Percentiles rank a stretch among this genome's conserved stretches.
These are phyloP conservation scores for Nakazawaea pomicola DNA, from an alignment of 805 yeast genomes.

Conservation along the genomic window DNA sequence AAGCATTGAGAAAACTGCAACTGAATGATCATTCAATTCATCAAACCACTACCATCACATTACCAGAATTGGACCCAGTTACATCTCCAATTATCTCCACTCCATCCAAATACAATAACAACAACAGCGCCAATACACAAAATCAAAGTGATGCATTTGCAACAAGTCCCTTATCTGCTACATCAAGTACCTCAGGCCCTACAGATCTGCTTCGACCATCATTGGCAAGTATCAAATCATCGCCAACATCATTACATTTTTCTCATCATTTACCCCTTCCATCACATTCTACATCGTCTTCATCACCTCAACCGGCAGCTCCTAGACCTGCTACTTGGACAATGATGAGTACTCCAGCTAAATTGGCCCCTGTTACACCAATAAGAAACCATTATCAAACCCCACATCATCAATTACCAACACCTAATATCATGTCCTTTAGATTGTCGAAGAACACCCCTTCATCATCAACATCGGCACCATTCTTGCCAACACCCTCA, in stretches of 20 bases:
- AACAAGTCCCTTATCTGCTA: constrained; percentile 10
- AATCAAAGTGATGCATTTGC: constrained; percentile 2
- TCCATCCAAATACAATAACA: constrained; percentile 4
- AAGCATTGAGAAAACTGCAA: constrained; percentile 54
- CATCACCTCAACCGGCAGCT: constrained; percentile 2
- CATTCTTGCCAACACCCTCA: constrained; percentile 24
- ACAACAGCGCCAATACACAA: background rate
- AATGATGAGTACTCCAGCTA: constrained; percentile 11
- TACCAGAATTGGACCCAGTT: constrained; percentile 9
- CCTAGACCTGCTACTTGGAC: constrained; percentile 14
- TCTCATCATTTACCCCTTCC: no score
- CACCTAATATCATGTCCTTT: constrained; percentile 28
- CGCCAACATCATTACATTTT: constrained; percentile 22
- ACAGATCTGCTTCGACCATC: no score
- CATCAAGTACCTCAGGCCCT: no score
- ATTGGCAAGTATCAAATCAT: no score
- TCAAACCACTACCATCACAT: constrained; percentile 12
- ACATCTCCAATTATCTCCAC: constrained; percentile 3
- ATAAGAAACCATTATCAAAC: constrained; percentile 4
- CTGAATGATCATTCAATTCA: constrained; percentile 11
- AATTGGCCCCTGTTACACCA: constrained; percentile 13
- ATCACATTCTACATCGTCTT: constrained; percentile 5
- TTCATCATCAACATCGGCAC: no score
- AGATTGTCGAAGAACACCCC: constrained; percentile 22
- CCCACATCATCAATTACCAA: constrained; percentile 12